Evolutionary conservation across 345 rosid species (phyloP).

Genomic region (Sisymbrium altissimum): DNA sequence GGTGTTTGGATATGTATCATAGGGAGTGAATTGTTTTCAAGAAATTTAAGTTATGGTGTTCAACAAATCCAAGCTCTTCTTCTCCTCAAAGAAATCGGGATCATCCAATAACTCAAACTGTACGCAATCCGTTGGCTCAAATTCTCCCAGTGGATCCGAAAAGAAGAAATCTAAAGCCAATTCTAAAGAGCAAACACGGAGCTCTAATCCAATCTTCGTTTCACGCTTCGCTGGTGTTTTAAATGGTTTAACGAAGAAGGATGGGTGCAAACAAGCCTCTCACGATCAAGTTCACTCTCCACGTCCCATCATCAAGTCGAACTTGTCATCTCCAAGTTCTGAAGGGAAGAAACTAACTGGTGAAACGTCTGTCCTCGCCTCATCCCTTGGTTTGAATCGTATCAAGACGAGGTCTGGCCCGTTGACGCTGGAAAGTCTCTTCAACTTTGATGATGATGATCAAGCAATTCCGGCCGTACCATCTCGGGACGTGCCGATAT

Average conservation of each 20-base stretch:
- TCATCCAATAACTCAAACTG: slow-evolving; percentile 71
- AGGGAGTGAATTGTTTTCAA: background rate
- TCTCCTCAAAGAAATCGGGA: slow-evolving; percentile 67
- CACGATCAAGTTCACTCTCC: background rate
- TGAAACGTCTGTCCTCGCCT: slow-evolving; percentile 20
- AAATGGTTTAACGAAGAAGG: slow-evolving; percentile 38
- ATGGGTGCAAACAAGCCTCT: slow-evolving; percentile 31
- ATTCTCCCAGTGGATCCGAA: slow-evolving; percentile 69
- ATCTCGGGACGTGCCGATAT: background rate
- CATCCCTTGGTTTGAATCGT: slow-evolving; percentile 52
- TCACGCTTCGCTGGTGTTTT: slow-evolving; percentile 14
- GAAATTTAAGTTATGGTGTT: slow-evolving; percentile 53
- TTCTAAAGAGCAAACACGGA: slow-evolving; percentile 36
- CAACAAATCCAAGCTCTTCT: slow-evolving; percentile 66
- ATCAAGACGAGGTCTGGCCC: slow-evolving; percentile 87
- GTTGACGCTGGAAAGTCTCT: slow-evolving; percentile 71
- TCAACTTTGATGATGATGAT: slow-evolving; percentile 51
- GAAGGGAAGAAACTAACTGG: slow-evolving; percentile 32
- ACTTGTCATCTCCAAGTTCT: slow-evolving; percentile 2
- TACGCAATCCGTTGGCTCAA: slow-evolving; percentile 65
- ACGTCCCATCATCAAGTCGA: background rate
- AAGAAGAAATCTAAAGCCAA: slow-evolving; percentile 64
- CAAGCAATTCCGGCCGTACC: slow-evolving; percentile 31
- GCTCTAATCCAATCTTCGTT: background rate
- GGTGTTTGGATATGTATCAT: background rate